phyloP scores from a whole-genome alignment of 192 early-diverging fungal genomes.

The Mortierella alpina region DNA sequence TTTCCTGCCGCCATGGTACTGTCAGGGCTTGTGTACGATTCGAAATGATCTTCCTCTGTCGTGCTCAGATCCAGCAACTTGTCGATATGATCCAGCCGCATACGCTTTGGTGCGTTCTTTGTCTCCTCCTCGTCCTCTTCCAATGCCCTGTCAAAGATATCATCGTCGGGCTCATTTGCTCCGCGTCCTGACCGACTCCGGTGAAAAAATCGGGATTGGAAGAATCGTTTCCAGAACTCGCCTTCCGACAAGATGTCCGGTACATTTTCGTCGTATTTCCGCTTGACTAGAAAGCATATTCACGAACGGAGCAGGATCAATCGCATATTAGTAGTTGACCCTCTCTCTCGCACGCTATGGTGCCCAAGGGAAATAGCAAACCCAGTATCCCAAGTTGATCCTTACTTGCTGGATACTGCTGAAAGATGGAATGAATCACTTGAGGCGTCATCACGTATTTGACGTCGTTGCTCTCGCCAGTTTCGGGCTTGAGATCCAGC shows the following conservation, averaged over 20 bases:
- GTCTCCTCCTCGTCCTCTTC: constrained; percentile 80
- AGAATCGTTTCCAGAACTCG: constrained; percentile 90
- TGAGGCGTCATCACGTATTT: constrained; percentile 92
- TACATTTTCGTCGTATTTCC: constrained; percentile 85
- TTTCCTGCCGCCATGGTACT: constrained; percentile 45
- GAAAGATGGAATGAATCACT: constrained; percentile 88
- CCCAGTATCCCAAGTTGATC: neutral
- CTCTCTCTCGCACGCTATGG: neutral
- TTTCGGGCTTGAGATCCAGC: constrained; percentile 72
- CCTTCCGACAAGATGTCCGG: constrained; percentile 81
- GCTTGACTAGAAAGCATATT: constrained; percentile 66
- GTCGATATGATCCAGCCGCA: constrained; percentile 68
- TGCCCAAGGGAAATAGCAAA: neutral
- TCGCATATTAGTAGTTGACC: neutral
- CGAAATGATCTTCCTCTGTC: constrained; percentile 83
- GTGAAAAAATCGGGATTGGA: constrained; percentile 88
- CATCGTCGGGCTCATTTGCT: constrained; percentile 64
- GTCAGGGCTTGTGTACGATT: constrained; percentile 49
- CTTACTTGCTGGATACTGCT: constrained; percentile 84
- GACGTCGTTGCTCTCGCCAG: constrained; percentile 80
- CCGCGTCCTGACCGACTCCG: constrained; percentile 70
- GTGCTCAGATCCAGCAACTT: constrained; percentile 82
- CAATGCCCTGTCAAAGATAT: constrained; percentile 83
- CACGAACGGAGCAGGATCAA: neutral
- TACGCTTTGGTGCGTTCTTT: constrained; percentile 50